Percentiles rank a stretch among this genome's conserved stretches.
These are phyloP conservation scores for Pythium volutum DNA, from an alignment of 352 stramenopile species.

Conservation along the genomic window DNA sequence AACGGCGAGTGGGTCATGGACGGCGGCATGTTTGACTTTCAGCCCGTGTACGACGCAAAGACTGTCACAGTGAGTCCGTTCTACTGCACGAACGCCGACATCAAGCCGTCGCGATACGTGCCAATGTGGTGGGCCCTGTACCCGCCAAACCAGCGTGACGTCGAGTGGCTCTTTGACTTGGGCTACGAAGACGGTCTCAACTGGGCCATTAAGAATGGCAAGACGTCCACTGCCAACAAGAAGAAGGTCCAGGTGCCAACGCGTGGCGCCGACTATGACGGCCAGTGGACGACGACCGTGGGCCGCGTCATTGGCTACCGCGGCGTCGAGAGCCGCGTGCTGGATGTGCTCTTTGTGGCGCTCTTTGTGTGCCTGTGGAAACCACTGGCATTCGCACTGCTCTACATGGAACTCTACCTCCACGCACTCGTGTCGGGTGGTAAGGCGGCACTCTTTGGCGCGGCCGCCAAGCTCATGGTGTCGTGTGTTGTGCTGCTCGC, in stretches of 20 bases:
- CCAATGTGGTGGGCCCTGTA: constrained; percentile 86
- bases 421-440: constrained; percentile 63
- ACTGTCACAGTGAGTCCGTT: constrained; percentile 84
- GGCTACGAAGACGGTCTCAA: constrained; percentile 78
- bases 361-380: constrained; percentile 79
- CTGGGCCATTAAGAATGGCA: constrained; percentile 54
- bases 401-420: constrained; percentile 81
- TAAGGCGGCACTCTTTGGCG: constrained; percentile 67
- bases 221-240: constrained; percentile 25
- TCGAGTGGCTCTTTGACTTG: constrained; percentile 84
- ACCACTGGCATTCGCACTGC: constrained; percentile 67
- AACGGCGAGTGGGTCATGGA: constrained; percentile 87
- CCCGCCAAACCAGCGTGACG: constrained; percentile 56
- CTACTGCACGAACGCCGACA: constrained; percentile 86
- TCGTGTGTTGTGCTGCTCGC: constrained; percentile 55
- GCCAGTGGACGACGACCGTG: constrained; percentile 67
- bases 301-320: constrained; percentile 77
- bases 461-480: constrained; percentile 65
- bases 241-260: constrained; percentile 52
- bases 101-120: constrained; percentile 89
- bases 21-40: constrained; percentile 79
- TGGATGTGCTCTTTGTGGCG: constrained; percentile 71
- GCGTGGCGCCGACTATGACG: constrained; percentile 46
- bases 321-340: constrained; percentile 56
- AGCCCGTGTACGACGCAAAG: constrained; percentile 64